Percentiles rank a stretch among this genome's conserved stretches.
Evolutionary conservation across 108 stramenopile genomes (phyloP).

Genomic region (Skeletonema grethae): DNA sequence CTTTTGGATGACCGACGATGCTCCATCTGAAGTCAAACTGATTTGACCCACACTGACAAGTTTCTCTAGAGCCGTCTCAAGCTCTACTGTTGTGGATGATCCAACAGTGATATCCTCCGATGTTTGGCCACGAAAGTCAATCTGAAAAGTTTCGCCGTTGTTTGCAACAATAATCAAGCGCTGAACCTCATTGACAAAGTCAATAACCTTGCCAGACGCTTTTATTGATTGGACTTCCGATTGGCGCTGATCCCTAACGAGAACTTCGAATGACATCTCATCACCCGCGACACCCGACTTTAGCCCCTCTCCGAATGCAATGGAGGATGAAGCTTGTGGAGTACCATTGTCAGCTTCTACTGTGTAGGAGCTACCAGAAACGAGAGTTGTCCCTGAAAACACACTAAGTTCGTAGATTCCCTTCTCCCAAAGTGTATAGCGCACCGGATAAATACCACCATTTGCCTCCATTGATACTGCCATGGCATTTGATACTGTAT

Average conservation of each 20-base stretch:
- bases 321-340: conserved; percentile 58
- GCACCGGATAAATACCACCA: conserved; percentile 68
- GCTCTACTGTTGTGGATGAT: conserved; percentile 10
- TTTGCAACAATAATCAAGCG: conserved; percentile 18
- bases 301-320: conserved; percentile 51
- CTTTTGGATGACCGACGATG: conserved; percentile 20
- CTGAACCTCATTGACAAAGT: conserved; percentile 38
- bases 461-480: conserved; percentile 27
- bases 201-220: conserved; percentile 24
- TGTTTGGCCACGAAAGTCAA: conserved; percentile 37
- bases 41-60: conserved; percentile 56
- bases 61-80: conserved; percentile 57
- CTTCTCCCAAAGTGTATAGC: conserved; percentile 62
- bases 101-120: conserved; percentile 26
- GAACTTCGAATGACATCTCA: conserved; percentile 51
- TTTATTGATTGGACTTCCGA: conserved; percentile 64
- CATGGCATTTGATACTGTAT: conserved; percentile 14
- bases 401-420: conserved; percentile 65
- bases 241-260: conserved; percentile 57
- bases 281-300: conserved; percentile 68
- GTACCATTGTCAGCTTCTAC: conserved; percentile 51
- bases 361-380: conserved; percentile 62
- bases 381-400: conserved; percentile 46
- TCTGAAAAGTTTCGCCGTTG: conserved; percentile 19
- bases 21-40: conserved; percentile 40